A percentile compares a stretch with the other conserved stretches of the same genome.
Evolutionary conservation across 371 early-diverging fungal genomes (phyloP).

Genomic region (Mucor circinelloides): DNA sequence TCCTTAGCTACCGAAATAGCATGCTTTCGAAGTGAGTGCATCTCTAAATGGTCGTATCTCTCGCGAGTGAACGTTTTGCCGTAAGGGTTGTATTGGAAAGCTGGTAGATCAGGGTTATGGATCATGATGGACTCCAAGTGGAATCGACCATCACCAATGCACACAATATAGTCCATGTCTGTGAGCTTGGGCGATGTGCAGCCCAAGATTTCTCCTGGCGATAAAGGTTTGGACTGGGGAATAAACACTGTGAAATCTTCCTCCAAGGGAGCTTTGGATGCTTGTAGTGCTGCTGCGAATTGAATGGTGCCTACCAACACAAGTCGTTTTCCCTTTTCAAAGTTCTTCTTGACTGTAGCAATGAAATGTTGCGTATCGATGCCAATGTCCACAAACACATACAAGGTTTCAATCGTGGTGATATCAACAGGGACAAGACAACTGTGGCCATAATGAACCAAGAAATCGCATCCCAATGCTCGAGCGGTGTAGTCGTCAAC

Average conservation of each 20-base stretch:
- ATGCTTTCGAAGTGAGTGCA: constrained; percentile 83
- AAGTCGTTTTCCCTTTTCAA: constrained; percentile 73
- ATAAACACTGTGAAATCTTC: constrained; percentile 69
- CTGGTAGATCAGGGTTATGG: constrained; percentile 90
- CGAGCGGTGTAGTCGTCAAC: constrained; percentile 97
- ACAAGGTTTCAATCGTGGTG: constrained; percentile 94
- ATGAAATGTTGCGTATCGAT: constrained; percentile 95
- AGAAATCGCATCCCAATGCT: constrained; percentile 94
- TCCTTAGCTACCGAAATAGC: constrained; percentile 77
- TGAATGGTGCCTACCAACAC: constrained; percentile 97
- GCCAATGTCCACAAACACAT: constrained; percentile 99
- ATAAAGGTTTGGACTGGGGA: constrained; percentile 96
- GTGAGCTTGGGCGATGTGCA: constrained; percentile 95
- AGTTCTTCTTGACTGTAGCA: constrained; percentile 84
- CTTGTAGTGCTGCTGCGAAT: constrained; percentile 91
- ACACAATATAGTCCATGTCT: constrained; percentile 74
- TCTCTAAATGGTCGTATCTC: constrained; percentile 90
- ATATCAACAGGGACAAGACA: constrained; percentile 96
- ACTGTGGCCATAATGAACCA: constrained; percentile 99
- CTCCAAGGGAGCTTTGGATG: constrained; percentile 64
- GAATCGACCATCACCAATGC: constrained; percentile 98
- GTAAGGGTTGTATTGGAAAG: constrained; percentile 98
- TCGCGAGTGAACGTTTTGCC: constrained; percentile 92
- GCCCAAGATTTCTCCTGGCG: constrained; percentile 98
- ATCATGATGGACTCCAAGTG: constrained; percentile 99